Evolutionary conservation across 352 stramenopile species (phyloP), one percentile per base, ranked within the genome.

Genomic region (Phytopythium mirpurense): DNA sequence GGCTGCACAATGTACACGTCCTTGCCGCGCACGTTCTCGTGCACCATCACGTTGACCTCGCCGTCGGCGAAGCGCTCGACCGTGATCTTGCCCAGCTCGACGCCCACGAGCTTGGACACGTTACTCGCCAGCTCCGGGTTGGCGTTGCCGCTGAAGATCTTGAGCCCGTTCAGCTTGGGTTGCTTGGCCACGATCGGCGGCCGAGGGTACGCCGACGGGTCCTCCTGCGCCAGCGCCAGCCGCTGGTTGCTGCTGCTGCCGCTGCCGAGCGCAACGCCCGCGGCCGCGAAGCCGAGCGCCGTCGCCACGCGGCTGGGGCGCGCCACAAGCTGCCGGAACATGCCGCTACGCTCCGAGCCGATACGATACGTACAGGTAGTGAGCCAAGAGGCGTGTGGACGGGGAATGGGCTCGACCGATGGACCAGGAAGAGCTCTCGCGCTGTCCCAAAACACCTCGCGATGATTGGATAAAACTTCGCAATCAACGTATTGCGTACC

Each of bases 1-100:
- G 97, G 96, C 80, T 99, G 97, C 43, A 99, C 93, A 61, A 99
- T 98, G 79, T 99, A 99, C 56, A 99, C 95, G 82, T 99, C 96
- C 70, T 99, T 99, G 56, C 97, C 97, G 56, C 97, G 94, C 64
- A 99, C 97, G 75, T 99, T 99, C 67, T 99, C 97, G 68, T 99
- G 95, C 59, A 99, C 96, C 81, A 98, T 98, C 62, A 99, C 93
- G 68, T 99, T 99, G 12, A 99, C 96, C 74, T 99, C 97, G 47
- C 97, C 97, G 67, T 99, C 97, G n/a, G 96, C 96, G 67, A 99
- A 99, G 57, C 90, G 83, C 64, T 96, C 93, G 40, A 99, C 96
- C 44, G 96, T 99, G 59, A 98, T 97, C 61, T 98, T 98, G 49
- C 96, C 97, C 24, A 99, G 85, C 58, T 98, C 90, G 51, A 99